Conservation (phyloP, 2,329 filamentous ascomycete genomes). For the Phaeosphaeriaceae sp. region DNA sequence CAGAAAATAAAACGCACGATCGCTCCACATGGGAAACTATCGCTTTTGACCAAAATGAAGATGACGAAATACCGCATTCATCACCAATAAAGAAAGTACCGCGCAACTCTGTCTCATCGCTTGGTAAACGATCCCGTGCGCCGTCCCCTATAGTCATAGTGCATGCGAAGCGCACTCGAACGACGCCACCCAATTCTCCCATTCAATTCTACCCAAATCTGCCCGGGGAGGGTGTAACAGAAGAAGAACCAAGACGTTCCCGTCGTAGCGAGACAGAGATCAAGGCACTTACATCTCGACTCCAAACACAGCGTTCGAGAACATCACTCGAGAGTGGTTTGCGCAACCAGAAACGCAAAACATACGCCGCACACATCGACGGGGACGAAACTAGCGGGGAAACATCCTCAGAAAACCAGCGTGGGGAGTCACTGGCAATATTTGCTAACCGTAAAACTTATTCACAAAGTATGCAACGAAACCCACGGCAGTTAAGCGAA, state of each 20-base stretch:
- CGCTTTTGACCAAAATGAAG: conserved; percentile 17
- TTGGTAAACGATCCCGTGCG: conserved; percentile 34
- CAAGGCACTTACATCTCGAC: conserved; percentile 3
- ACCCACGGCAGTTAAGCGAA: neutral
- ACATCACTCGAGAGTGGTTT: conserved; percentile 21
- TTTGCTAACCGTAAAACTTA: neutral
- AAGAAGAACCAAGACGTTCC: conserved; percentile 12
- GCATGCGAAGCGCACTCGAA: conserved; percentile 22
- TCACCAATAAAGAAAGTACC: conserved; percentile 31
- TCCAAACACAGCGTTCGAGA: conserved; percentile 20
- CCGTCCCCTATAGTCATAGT: conserved; percentile 38
- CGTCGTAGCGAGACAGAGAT: conserved; percentile 18
- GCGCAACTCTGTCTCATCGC: conserved; percentile 11
- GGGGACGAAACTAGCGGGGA: neutral
- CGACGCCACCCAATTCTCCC: conserved; percentile 23
- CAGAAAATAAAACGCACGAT: conserved; percentile 2
- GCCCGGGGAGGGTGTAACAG: conserved; percentile 14
- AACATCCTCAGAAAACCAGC: neutral
- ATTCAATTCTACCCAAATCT: conserved; percentile 25
- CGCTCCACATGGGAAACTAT: conserved; percentile 15
- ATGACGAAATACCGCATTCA: conserved; percentile 29
- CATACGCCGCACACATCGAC: conserved; percentile 15
- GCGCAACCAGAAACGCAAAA: conserved; percentile 19
- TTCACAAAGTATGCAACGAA: neutral
- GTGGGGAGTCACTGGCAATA: neutral